phyloP scores from a whole-genome alignment of 2,329 filamentous ascomycete genomes.

The Curvularia sp. region DNA sequence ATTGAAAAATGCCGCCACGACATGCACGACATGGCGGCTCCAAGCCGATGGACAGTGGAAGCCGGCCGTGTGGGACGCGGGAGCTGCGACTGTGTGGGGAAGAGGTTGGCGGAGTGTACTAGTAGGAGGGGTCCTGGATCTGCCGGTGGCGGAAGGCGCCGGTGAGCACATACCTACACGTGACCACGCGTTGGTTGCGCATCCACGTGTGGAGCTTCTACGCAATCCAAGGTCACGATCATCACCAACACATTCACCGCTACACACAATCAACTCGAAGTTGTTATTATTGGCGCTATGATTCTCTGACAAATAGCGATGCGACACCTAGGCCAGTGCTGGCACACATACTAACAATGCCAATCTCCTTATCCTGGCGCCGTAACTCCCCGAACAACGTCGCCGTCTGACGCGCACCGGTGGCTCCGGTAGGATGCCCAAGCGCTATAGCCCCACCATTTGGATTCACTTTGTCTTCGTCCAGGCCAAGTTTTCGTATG shows the following conservation, averaged over 20 bases:
- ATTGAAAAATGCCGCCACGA: constrained; percentile 15
- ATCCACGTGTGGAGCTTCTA: not conserved
- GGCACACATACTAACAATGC: constrained; percentile 86
- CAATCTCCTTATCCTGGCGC: constrained; percentile 73
- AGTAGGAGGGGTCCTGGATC: constrained; percentile 1
- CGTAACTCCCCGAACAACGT: constrained; percentile 75
- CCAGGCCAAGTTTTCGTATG: constrained; percentile 68
- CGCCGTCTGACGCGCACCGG: constrained; percentile 80
- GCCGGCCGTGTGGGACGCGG: constrained; percentile 29
- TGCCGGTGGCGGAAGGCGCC: not conserved
- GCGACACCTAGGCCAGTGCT: constrained; percentile 44
- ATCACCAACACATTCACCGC: not conserved
- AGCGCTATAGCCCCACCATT: constrained; percentile 83
- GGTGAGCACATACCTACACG: not conserved
- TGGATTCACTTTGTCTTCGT: constrained; percentile 79
- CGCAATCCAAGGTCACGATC: not conserved
- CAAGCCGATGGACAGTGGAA: constrained; percentile 4
- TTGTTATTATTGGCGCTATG: constrained; percentile 5
- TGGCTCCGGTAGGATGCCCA: constrained; percentile 79
- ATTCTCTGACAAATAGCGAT: constrained; percentile 43
- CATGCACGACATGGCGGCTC: constrained; percentile 19
- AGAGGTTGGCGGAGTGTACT: constrained; percentile 15
- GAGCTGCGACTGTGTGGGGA: constrained; percentile 37
- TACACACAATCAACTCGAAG: not conserved
- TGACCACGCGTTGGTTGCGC: constrained; percentile 4